These are phyloP conservation scores for Chlorella sorokiniana DNA, from an alignment of 139 green algal genomes.

Conservation along the genomic window DNA sequence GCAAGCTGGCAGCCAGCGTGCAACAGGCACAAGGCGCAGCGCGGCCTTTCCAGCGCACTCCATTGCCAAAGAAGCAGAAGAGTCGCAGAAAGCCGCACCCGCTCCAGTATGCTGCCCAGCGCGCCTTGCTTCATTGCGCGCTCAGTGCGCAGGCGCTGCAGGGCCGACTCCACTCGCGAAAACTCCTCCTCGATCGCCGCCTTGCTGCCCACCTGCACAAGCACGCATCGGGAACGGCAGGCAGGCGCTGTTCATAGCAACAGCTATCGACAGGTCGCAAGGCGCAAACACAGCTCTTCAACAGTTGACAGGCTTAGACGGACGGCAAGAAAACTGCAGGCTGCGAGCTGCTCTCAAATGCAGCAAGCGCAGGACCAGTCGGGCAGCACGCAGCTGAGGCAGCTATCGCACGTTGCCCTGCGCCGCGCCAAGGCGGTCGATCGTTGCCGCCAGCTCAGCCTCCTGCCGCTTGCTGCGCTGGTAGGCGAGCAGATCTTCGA, in stretches of 20 bases:
- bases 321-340: not conserved
- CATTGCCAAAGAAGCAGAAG: not conserved
- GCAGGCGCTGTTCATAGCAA: too few relatives aligned
- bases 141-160: constrained; percentile 23
- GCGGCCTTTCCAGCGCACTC: not conserved
- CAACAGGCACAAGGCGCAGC: not conserved
- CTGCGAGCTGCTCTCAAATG: not conserved
- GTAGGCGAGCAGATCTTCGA: constrained; percentile 54
- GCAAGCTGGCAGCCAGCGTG: not conserved
- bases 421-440: constrained; percentile 22
- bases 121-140: constrained; percentile 43
- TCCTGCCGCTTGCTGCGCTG: constrained; percentile 38
- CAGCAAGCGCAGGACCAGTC: not conserved
- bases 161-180: not conserved
- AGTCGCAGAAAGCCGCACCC: not conserved
- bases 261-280: not conserved
- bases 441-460: constrained; percentile 39
- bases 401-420: constrained; percentile 14
- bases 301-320: not conserved
- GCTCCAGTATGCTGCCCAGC: constrained; percentile 44
- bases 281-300: not conserved
- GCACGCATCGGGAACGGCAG: too few relatives aligned
- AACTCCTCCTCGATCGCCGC: not conserved
- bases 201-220: constrained; percentile 29
- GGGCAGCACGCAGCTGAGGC: not conserved